Base-by-base conservation (phyloP, 306 rosid genomes). In the Elaeagnus macrophylla region DNA sequence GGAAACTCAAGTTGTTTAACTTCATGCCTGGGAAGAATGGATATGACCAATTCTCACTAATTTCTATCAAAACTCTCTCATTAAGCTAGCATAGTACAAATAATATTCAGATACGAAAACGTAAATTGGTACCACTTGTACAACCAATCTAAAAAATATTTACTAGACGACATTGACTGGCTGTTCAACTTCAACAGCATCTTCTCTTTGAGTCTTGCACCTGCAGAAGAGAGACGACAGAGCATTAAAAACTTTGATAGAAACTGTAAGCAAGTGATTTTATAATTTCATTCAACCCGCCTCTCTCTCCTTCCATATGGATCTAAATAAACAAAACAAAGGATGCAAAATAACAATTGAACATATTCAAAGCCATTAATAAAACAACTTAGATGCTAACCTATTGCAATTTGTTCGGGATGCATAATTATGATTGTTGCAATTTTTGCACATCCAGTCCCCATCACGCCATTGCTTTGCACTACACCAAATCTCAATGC, bases 401-500 rank as follows among this genome's bases (percentile, higher is more conserved):
- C 95, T 84, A 81, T 83, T 91, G 76, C 96, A 91, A 51, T 87
- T 81, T 38, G 73, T 70, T 52, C 96, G 83, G 61, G 99, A 91
- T 37, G 99, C 96, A 76, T 91, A 91, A 69, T 91, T 91, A 75
- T 91, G 99, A 56, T 87, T 91, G 70, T 78, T 81, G 82, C 96
- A 91, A 71, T 80, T 86, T 63, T 90, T 62, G 83, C 99, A 87
- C 95, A 86, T 86, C 97, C 97, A 91, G 73, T 91, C 97, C 43
- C 97, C 96, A 46, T 74, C 78, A 46, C 90, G 86, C 95, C 99
- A 91, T 78, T 91, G 99, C 79, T 86, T 84, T 51, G 95, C 99
- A 56, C 99, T 91, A 83, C 43, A 35, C 48, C 32, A 74, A 64
- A 66, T 54, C 37, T 19, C 39, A 15, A 39, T 53, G 20, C 15